phyloP scores from a whole-genome alignment of 2,329 filamentous ascomycete genomes.

The Fusarium sp. region DNA sequence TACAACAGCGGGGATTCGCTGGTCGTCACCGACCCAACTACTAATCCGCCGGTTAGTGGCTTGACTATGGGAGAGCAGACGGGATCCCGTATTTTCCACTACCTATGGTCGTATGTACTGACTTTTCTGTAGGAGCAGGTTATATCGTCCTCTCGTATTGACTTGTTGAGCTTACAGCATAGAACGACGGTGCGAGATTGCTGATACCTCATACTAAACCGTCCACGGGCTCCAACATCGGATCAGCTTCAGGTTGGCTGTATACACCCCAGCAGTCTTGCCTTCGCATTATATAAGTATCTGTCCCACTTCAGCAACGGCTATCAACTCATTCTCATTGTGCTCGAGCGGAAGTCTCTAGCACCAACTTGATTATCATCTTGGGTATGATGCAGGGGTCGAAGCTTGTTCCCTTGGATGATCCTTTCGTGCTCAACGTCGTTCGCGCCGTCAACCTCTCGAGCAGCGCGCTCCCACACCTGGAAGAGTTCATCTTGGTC shows the following conservation, averaged over 20 bases:
- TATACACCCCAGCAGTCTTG: not conserved
- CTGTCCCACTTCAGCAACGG: not conserved
- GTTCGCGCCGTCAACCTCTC: too few relatives aligned
- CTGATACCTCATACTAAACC: too few relatives aligned
- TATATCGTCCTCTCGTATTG: accelerated
- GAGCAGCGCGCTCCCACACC: not conserved
- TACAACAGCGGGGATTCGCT: not conserved
- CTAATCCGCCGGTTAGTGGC: not conserved
- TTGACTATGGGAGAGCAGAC: not conserved
- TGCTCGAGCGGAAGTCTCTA: not conserved
- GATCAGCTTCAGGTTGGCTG: not conserved
- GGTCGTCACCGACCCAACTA: not conserved
- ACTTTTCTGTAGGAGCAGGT: accelerated
- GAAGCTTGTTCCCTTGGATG: too few relatives aligned
- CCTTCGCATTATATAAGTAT: not conserved
- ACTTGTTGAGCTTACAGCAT: not conserved
- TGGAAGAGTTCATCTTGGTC: not conserved
- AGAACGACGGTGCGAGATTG: too few relatives aligned
- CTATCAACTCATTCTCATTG: not conserved
- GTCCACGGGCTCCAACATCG: not conserved
- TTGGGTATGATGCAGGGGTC: too few relatives aligned
- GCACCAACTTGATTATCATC: too few relatives aligned
- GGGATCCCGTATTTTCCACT: not conserved
- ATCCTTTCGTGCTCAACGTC: too few relatives aligned
- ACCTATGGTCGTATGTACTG: not conserved